Conservation (phyloP, 2,329 filamentous ascomycete species). For the Sporothrix phasma region DNA sequence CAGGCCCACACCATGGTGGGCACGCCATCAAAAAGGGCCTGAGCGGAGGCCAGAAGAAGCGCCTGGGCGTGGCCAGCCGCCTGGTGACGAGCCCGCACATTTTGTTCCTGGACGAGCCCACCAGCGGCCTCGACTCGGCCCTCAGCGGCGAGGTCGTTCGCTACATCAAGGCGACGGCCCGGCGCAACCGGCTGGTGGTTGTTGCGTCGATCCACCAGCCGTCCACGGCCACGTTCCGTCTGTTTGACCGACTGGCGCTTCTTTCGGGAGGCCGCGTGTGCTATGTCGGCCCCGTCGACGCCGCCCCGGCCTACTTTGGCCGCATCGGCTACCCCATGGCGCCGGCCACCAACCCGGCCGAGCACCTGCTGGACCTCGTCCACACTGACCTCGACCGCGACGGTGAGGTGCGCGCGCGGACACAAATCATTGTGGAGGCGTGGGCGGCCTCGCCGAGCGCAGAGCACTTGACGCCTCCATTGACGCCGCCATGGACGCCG, state of each 20-base stretch:
- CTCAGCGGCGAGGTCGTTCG: conserved; percentile 67
- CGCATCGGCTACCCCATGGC: conserved; percentile 57
- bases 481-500: conserved; percentile 17
- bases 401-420: conserved; percentile 34
- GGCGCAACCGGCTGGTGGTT: conserved; percentile 69
- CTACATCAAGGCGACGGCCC: conserved; percentile 59
- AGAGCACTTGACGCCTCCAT: conserved; percentile 2
- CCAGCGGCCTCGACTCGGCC: conserved; percentile 70
- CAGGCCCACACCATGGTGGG: conserved; percentile 65
- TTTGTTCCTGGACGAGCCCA: conserved; percentile 76
- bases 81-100: conserved; percentile 73
- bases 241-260: conserved; percentile 75
- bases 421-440: conserved; percentile 42
- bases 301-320: conserved; percentile 68
- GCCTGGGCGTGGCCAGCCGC: conserved; percentile 69
- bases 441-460: neutral
- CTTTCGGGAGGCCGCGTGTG: conserved; percentile 67
- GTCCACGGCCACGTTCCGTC: conserved; percentile 89
- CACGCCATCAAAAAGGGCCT: conserved; percentile 73
- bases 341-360: conserved; percentile 63
- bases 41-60: conserved; percentile 74
- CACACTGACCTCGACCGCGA: conserved; percentile 63
- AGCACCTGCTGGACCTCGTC: conserved; percentile 68
- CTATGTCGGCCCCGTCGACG: conserved; percentile 67
- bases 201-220: conserved; percentile 97